These are phyloP conservation scores for Paramecium tetraurelia DNA, from an alignment of 73 alveolate genomes.

Conservation along the genomic window DNA sequence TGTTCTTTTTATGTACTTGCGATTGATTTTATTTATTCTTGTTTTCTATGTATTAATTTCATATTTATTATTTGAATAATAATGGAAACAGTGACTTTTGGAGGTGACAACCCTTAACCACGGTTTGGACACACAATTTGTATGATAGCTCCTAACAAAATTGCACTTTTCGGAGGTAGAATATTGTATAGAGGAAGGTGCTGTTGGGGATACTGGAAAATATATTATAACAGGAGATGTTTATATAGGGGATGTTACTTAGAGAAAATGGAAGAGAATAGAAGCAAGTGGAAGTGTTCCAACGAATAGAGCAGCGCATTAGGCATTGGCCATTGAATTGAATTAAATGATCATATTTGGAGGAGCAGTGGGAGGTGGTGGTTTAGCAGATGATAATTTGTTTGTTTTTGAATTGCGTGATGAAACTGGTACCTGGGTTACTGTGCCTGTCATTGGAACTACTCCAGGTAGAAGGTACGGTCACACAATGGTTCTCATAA, in stretches of 20 bases:
- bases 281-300: conserved; percentile 72
- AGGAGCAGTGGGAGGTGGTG: conserved; percentile 99
- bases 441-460: conserved; percentile 97
- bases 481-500: conserved; percentile 91
- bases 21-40: neutral
- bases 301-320: conserved; percentile 67
- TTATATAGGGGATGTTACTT: conserved; percentile 73
- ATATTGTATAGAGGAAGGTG: conserved; percentile 59
- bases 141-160: conserved; percentile 79
- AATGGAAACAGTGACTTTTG: neutral
- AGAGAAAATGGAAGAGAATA: conserved; percentile 76
- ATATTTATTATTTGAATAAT: neutral
- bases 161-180: conserved; percentile 77
- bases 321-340: conserved; percentile 60
- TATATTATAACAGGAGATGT: conserved; percentile 99
- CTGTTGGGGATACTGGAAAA: conserved; percentile 93
- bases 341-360: conserved; percentile 92
- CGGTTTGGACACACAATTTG: conserved; percentile 98
- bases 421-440: conserved; percentile 94
- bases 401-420: conserved; percentile 82
- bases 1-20: neutral
- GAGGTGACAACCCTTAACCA: conserved; percentile 22
- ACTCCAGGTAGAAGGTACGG: conserved; percentile 99
- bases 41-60: neutral
- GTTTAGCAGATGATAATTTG: conserved; percentile 87